Conservation (phyloP, 179 eudicot genomes). For the Spinacia oleracea region DNA sequence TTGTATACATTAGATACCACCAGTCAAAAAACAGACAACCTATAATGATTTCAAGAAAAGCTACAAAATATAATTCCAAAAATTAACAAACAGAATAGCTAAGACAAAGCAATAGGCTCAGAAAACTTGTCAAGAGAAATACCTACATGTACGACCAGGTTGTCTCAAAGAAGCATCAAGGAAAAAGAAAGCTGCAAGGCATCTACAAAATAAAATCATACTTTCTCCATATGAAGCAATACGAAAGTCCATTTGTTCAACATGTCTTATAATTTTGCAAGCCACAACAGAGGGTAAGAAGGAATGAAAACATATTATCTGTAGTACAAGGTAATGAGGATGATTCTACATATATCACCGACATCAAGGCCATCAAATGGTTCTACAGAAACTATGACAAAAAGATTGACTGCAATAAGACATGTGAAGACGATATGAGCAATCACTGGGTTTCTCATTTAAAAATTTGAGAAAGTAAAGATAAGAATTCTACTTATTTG, state of each 20-base stretch:
- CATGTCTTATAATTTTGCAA: slow-evolving; percentile 73
- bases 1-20: background rate
- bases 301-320: background rate
- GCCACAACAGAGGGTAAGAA: background rate
- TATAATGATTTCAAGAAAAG: background rate
- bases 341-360: background rate
- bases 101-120: background rate
- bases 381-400: background rate
- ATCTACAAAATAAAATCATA: slow-evolving; percentile 69
- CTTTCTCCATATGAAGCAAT: slow-evolving; percentile 87
- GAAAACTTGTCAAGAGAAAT: slow-evolving; percentile 12
- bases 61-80: background rate
- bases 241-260: slow-evolving; percentile 77
- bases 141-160: slow-evolving; percentile 94
- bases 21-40: background rate
- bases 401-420: background rate
- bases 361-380: background rate
- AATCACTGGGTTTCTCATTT: background rate
- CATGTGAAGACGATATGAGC: background rate
- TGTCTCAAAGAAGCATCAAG: slow-evolving; percentile 84
- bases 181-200: slow-evolving; percentile 93
- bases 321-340: background rate
- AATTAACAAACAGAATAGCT: slow-evolving; percentile 6
- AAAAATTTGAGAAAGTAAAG: background rate
- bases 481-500: background rate